phyloP scores from a whole-genome alignment of 345 rosid genomes.

The Arabis alpina region DNA sequence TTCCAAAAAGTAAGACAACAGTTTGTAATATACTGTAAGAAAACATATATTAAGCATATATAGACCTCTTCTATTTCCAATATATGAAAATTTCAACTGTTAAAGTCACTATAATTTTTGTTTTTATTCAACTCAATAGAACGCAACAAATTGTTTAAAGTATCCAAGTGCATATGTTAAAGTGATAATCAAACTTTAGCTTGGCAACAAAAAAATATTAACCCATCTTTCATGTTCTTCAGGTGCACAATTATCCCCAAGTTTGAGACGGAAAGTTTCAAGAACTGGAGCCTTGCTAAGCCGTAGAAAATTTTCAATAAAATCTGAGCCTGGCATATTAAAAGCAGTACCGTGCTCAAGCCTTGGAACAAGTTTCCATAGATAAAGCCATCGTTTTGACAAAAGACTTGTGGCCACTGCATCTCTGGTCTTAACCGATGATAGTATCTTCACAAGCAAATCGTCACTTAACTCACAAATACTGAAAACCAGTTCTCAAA shows the following conservation, averaged over 20 bases:
- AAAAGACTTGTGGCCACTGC: not conserved
- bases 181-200: too few species aligned
- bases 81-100: too few species aligned
- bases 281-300: conserved; percentile 15
- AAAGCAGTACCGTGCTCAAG: not conserved
- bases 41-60: too few species aligned
- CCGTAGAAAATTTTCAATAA: not conserved
- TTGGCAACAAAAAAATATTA: too few species aligned
- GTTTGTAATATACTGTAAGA: too few species aligned
- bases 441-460: conserved; percentile 20
- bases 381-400: conserved; percentile 12
- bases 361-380: conserved; percentile 23
- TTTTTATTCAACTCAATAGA: too few species aligned
- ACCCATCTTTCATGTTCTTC: conserved; percentile 21
- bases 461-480: conserved; percentile 21
- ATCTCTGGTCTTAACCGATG: conserved; percentile 7
- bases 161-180: too few species aligned
- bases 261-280: not conserved
- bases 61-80: too few species aligned
- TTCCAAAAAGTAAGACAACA: too few species aligned
- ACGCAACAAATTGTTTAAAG: too few species aligned
- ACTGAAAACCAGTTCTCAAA: not conserved
- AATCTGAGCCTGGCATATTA: not conserved
- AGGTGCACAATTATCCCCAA: not conserved
- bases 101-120: too few species aligned